Base-by-base conservation (phyloP, 1,284 basidiomycete genomes). In the Vanrija sp. region DNA sequence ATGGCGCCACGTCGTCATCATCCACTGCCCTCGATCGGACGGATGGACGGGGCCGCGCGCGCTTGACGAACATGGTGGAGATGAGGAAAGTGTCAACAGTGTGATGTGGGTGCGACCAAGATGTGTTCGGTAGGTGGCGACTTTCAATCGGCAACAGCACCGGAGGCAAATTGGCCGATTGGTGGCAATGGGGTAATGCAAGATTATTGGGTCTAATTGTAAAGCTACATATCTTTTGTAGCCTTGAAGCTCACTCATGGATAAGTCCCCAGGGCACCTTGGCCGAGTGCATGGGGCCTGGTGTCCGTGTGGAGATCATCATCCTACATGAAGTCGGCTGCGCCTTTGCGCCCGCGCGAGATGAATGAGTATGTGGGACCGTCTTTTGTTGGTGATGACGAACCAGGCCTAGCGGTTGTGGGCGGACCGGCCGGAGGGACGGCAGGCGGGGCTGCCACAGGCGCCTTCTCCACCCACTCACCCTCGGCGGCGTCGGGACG, bases 391-490 rank as follows among this genome's bases (percentile, higher is more conserved):
- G 28, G 18, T 29, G 16, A 6, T 3, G 34, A n/a, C n/a, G 44
- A 19, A 12, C 34, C 12, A 1, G 34, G 12, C 34, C 34, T 6
- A 15, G 34, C 8, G 12, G 12, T 14, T 23, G 21, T 4, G 15
- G 39, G 18, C 26, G 15, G 9, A 25, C 29, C 15, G 5, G 40
- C 16, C 5, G 40, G 3, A 26, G 12, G 2, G 18, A 7, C 9
- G 15, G 15, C 14, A 14, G 38, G 23, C 14, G 26, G 44, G 26
- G 7, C 60, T 57, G 9, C 49, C 52, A 65, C 54, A 8, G 51
- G 58, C 10, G 64, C 62, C 65, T 84, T 85, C 61, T 80, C 78
- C 5, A 76, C 76, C 77, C 76, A 78, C 45, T 75, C 70, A 12
- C 80, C 81, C 28, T 82, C 83, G 28, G 69, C 71, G 14, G 26